Evolutionary conservation across 352 stramenopile species (phyloP).

Genomic region (Phytopythium vexans): DNA sequence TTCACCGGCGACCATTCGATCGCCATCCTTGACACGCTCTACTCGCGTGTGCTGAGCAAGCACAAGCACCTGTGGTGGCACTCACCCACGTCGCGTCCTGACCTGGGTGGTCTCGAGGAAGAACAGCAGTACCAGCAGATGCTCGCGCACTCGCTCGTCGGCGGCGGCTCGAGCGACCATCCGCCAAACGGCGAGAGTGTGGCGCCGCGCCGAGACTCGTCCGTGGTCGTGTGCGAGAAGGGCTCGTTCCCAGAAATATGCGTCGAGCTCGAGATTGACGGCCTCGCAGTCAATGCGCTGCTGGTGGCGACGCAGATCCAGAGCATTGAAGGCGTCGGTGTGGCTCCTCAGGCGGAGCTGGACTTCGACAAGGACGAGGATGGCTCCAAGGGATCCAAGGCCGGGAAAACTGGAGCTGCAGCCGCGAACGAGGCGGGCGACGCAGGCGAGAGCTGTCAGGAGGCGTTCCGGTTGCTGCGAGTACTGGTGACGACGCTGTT

Average conservation of each 20-base stretch:
- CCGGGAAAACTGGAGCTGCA: conserved; percentile 10
- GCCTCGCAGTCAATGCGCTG: conserved; percentile 73
- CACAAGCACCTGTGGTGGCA: conserved; percentile 97
- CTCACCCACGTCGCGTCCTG: conserved; percentile 81
- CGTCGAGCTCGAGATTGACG: conserved; percentile 72
- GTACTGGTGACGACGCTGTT: conserved; percentile 92
- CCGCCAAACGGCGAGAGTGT: conserved; percentile 6
- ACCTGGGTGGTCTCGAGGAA: conserved; percentile 86
- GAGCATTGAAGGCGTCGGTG: conserved; percentile 64
- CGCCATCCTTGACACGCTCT: conserved; percentile 92
- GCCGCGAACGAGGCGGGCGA: conserved; percentile 34
- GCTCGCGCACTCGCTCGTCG: conserved; percentile 42
- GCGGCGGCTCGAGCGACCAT: conserved; percentile 8
- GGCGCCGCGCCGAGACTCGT: conserved; percentile 39
- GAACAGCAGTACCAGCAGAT: conserved; percentile 86
- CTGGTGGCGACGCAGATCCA: conserved; percentile 70
- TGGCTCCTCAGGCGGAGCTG: conserved; percentile 55
- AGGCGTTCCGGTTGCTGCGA: conserved; percentile 91
- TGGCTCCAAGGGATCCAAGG: conserved; percentile 1
- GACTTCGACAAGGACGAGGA: conserved; percentile 51
- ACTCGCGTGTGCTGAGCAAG: conserved; percentile 88
- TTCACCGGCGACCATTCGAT: conserved; percentile 90
- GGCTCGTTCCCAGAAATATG: conserved; percentile 89
- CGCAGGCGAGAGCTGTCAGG: conserved; percentile 89
- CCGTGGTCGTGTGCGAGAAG: conserved; percentile 84